These are phyloP conservation scores for Volvox reticuliferus DNA, from an alignment of 139 green algal species.

Conservation along the genomic window DNA sequence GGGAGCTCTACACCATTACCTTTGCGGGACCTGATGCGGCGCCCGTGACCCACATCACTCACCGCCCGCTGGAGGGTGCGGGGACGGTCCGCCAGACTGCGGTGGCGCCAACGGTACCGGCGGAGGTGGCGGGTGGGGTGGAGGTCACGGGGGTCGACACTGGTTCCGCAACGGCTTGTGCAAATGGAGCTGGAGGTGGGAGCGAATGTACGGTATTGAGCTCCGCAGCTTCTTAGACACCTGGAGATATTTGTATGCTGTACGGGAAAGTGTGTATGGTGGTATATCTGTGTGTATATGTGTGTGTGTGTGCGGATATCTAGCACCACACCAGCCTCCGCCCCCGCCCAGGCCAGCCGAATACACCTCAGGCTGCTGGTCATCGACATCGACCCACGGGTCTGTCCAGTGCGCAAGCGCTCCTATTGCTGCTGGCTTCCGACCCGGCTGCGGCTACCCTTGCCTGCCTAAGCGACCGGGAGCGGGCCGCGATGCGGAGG, in stretches of 20 bases:
- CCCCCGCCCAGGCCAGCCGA: too few species aligned
- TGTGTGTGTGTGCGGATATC: neutral
- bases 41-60: neutral
- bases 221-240: too few species aligned
- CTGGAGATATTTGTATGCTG: too few species aligned
- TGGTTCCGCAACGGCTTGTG: too few species aligned
- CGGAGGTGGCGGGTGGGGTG: neutral
- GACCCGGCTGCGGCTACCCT: neutral
- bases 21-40: neutral
- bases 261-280: too few species aligned
- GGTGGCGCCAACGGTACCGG: neutral
- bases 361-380: too few species aligned
- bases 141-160: too few species aligned
- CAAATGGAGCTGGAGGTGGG: too few species aligned
- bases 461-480: neutral
- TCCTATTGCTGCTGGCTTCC: neutral
- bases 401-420: neutral
- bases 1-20: conserved; percentile 31
- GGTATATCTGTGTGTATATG: too few species aligned
- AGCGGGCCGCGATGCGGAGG: conserved; percentile 10
- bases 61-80: neutral
- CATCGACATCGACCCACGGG: neutral
- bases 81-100: neutral
- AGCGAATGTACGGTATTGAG: too few species aligned
- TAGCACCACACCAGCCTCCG: neutral